Base-by-base conservation (phyloP, 257 asterid species). In the Nyctanthes arbortristis region DNA sequence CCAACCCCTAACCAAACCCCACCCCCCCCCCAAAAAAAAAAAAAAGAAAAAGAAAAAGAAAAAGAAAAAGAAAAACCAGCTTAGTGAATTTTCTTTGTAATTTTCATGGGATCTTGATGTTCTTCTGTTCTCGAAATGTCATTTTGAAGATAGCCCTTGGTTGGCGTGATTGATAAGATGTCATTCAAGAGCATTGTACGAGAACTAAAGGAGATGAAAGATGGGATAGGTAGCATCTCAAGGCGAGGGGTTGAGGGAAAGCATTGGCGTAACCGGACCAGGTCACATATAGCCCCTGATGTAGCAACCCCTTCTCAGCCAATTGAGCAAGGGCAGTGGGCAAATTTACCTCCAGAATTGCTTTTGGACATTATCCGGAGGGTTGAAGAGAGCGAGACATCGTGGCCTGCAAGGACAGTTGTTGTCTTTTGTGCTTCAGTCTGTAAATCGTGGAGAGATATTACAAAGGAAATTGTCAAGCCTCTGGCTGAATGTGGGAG, bases 401-500 rank as follows among this genome's bases (percentile, higher is more conserved):
- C 88, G 7, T 93, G 97, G 97, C 98, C 98, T 34, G 96, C 94
- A 11, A 85, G 98, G 70, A 80, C 84, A 0, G 96, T 81, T 22
- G 90, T 93, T 24, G 84, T 93, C 69, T 93, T 82, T 68, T 93
- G 97, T 77, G 99, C 96, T 5, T 80, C 96, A 1, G 97, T 93
- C 73, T 93, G 98, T 81, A 88, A 85, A 72, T 84, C 96, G 25
- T 93, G 99, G 99, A 91, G 99, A 72, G 90, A 82, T 57, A 70
- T 93, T 69, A 91, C 99, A 14, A 89, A 90, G 90, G 99, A 89
- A 76, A 89, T 88, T 64, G 98, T 93, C 74, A 93, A 80, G 84
- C 89, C 96, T 29, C 98, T 93, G 0, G 97, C 87, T 76, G 89
- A 88, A 83, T 93, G 97, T 78, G 96, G 98, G 78, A 90, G 85